These are phyloP conservation scores for Gracilaria caudata DNA, from an alignment of 23 red algal species.

Conservation along the genomic window DNA sequence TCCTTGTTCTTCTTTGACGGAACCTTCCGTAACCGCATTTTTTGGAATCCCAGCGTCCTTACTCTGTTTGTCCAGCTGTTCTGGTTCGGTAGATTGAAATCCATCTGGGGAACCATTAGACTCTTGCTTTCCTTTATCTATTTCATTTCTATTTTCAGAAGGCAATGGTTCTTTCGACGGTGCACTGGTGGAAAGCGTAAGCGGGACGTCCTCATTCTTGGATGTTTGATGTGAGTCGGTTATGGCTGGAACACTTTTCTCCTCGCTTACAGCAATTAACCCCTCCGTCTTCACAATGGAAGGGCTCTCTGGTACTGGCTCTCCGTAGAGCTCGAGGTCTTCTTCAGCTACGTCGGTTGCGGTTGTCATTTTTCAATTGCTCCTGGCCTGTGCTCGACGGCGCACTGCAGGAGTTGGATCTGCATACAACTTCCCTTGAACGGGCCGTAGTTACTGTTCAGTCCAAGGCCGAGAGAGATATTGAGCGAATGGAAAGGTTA, in stretches of 20 bases:
- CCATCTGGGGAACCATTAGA: not conserved
- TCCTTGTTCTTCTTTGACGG: not conserved
- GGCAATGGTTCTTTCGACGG: not conserved
- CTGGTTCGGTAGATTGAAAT: not conserved
- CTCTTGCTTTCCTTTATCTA: not conserved
- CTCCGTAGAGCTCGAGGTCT: conserved; percentile 35
- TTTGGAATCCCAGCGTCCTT: not conserved
- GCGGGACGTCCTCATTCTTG: not conserved
- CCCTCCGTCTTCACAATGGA: not conserved
- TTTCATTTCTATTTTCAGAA: not conserved
- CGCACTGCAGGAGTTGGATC: not conserved
- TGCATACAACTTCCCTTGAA: not conserved
- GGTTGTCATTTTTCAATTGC: conserved; percentile 15
- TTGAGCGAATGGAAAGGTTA: not conserved
- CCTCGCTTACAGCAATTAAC: not conserved
- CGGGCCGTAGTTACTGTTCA: not conserved
- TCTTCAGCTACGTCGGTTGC: conserved; percentile 16
- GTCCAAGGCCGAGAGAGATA: not conserved
- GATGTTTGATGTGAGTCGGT: not conserved
- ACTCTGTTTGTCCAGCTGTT: not conserved
- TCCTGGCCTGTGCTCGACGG: not conserved
- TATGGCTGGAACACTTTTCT: not conserved
- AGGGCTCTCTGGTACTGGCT: conserved; percentile 13
- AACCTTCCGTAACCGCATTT: not conserved
- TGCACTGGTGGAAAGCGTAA: not conserved